Evolutionary conservation across 176 grass and related monocot species (phyloP).

Genomic region (Pharus latifolius): DNA sequence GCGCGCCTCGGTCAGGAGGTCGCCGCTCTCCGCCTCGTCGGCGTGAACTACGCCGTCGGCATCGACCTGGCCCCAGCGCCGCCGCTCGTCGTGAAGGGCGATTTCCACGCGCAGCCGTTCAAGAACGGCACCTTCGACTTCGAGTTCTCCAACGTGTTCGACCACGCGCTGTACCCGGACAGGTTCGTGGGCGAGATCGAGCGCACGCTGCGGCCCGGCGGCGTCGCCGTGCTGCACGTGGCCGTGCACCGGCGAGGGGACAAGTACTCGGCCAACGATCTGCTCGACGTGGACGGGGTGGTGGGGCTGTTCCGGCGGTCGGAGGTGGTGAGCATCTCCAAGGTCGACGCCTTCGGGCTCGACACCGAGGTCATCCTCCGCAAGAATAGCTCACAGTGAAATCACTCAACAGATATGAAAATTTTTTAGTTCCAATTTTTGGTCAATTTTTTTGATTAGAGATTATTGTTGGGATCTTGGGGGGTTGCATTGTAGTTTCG

Average conservation of each 20-base stretch:
- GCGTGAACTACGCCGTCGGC: conserved; percentile 38
- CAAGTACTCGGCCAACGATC: conserved; percentile 88
- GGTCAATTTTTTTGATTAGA: too few relatives aligned
- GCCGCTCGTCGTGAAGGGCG: conserved; percentile 58
- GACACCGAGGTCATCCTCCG: conserved; percentile 87
- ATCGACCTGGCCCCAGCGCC: conserved; percentile 78
- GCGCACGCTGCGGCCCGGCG: conserved; percentile 62
- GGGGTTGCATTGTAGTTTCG: too few relatives aligned
- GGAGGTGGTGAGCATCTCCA: conserved; percentile 44
- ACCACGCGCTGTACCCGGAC: conserved; percentile 82
- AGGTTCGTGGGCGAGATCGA: conserved; percentile 69
- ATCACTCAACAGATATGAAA: too few relatives aligned
- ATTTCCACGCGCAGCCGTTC: conserved; percentile 90
- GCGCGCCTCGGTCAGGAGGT: conserved; percentile 63
- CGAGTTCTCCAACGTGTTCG: conserved; percentile 98
- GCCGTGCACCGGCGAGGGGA: conserved; percentile 69
- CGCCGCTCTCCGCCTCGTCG: conserved; percentile 58
- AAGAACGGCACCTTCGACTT: conserved; percentile 55
- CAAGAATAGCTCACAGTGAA: conserved; percentile 25
- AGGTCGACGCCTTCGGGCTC: conserved; percentile 81
- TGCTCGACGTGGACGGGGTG: conserved; percentile 47
- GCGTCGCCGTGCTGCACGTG: conserved; percentile 65
- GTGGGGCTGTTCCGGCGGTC: conserved; percentile 39
- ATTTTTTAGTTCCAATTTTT: too few relatives aligned
- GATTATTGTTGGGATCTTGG: too few relatives aligned